Percentiles rank a stretch among this genome's conserved stretches.
phyloP scores from a whole-genome alignment of 2,329 filamentous ascomycete genomes.

The Aspergillus sp. region DNA sequence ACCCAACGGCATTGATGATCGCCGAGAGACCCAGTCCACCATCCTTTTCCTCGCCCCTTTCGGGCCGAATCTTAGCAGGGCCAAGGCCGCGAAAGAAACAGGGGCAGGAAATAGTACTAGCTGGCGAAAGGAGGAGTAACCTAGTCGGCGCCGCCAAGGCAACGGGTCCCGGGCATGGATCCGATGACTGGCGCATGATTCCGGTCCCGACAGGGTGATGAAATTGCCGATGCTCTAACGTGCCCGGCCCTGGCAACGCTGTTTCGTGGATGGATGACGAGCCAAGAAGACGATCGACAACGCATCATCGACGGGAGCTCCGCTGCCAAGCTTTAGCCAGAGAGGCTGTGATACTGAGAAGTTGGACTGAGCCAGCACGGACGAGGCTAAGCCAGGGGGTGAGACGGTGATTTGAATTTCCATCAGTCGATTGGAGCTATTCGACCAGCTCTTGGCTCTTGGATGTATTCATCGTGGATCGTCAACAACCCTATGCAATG shows the following conservation, averaged over 20 bases:
- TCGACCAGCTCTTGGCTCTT: not conserved
- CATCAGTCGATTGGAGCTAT: not conserved
- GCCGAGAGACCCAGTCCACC: not conserved
- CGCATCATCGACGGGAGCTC: conserved; percentile 25
- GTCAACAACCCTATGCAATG: too few relatives aligned
- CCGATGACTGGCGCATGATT: not conserved
- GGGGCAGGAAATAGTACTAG: not conserved
- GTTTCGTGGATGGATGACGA: conserved; percentile 10
- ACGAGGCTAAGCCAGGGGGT: not conserved
- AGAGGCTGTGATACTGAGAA: conserved; percentile 21
- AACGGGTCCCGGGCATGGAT: not conserved
- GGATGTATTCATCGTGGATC: not conserved
- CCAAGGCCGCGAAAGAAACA: conserved; percentile 1
- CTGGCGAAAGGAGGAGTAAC: too few relatives aligned
- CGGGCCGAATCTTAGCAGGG: not conserved
- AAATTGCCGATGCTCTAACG: conserved; percentile 7
- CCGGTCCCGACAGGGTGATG: conserved; percentile 5
- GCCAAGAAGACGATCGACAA: conserved; percentile 33
- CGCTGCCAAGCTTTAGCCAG: conserved; percentile 32
- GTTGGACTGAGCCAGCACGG: not conserved
- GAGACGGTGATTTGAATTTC: not conserved
- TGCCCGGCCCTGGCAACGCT: conserved; percentile 15
- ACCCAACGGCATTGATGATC: conserved; percentile 1
- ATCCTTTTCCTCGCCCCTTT: not conserved
- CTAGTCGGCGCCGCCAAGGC: not conserved